Evolutionary conservation across 1,284 basidiomycete genomes (phyloP).

Genomic region (Cryptococcus sp.): DNA sequence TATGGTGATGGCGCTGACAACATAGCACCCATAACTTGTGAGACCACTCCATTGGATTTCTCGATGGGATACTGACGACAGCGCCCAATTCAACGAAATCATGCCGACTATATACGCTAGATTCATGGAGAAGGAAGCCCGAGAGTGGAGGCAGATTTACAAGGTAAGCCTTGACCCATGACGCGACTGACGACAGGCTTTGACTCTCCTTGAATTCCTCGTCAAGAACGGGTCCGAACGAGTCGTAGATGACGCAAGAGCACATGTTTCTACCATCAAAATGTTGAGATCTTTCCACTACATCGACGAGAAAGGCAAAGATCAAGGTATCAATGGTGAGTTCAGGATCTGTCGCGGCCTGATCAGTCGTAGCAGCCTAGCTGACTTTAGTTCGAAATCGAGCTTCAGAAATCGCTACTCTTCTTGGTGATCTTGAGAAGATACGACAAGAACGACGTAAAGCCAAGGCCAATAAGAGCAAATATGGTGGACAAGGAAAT

Average conservation of each 20-base stretch:
- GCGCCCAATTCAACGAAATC: slow-evolving; percentile 98
- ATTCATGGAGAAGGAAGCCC: slow-evolving; percentile 97
- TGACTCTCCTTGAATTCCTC: slow-evolving; percentile 91
- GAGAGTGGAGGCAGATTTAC: slow-evolving; percentile 99
- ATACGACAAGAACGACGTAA: slow-evolving; percentile 87
- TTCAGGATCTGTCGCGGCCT: slow-evolving; percentile 2
- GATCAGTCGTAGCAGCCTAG: background rate
- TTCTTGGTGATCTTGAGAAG: slow-evolving; percentile 85
- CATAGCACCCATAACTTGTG: slow-evolving; percentile 86
- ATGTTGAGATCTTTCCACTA: slow-evolving; percentile 98
- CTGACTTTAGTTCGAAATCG: slow-evolving; percentile 75
- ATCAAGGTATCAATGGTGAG: slow-evolving; percentile 95
- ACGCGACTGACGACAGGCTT: slow-evolving; percentile 55
- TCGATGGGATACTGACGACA: slow-evolving; percentile 37
- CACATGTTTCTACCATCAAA: slow-evolving; percentile 91
- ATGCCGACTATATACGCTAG: slow-evolving; percentile 96
- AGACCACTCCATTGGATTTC: slow-evolving; percentile 40
- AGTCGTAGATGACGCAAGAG: slow-evolving; percentile 94
- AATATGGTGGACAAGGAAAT: slow-evolving; percentile 83
- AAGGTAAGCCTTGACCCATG: slow-evolving; percentile 57
- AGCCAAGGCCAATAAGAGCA: slow-evolving; percentile 86
- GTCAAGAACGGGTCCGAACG: slow-evolving; percentile 98
- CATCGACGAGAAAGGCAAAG: slow-evolving; percentile 97
- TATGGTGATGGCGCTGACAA: background rate
- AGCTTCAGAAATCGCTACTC: slow-evolving; percentile 81